phyloP scores from a whole-genome alignment of 2,329 filamentous ascomycete species.

The Claviceps paspali region DNA sequence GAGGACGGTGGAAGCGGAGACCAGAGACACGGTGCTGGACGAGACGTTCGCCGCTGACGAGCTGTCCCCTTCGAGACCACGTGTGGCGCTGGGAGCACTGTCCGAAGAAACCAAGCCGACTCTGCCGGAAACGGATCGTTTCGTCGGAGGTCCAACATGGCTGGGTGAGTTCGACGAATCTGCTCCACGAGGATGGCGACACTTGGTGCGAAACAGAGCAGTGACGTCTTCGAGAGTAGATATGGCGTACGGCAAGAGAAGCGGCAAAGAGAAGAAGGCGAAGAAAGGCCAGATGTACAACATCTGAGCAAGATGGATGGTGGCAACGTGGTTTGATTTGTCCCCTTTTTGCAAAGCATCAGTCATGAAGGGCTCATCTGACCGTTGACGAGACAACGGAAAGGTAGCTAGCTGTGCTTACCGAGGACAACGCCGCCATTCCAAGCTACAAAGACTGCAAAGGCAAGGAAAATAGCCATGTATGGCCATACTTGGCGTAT shows the following conservation, averaged over 20 bases:
- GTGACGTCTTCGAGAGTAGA: constrained; percentile 14
- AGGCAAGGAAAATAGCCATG: constrained; percentile 47
- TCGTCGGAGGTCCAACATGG: neutral
- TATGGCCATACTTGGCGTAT: constrained; percentile 40
- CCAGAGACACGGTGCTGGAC: neutral
- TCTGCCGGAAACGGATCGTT: neutral
- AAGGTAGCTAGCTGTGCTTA: constrained; percentile 21
- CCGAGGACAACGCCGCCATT: constrained; percentile 88
- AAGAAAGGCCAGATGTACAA: constrained; percentile 91
- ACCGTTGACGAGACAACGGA: no score
- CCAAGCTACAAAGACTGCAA: constrained; percentile 63
- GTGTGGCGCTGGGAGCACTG: no score
- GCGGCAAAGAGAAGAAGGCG: constrained; percentile 73
- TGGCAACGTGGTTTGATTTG: constrained; percentile 85
- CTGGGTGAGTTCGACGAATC: neutral
- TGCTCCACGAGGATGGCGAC: neutral
- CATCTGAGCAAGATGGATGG: constrained; percentile 79
- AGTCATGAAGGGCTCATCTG: neutral
- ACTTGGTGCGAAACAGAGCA: neutral
- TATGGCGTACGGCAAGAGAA: constrained; percentile 42
- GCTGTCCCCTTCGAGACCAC: neutral
- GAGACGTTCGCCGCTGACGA: constrained; percentile 5
- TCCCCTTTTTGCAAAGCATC: constrained; percentile 44
- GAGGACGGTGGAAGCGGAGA: constrained; percentile 18
- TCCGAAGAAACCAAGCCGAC: neutral